Evolutionary conservation across 441 rosid genomes (phyloP).

Genomic region (Euphorbia celastroides): DNA sequence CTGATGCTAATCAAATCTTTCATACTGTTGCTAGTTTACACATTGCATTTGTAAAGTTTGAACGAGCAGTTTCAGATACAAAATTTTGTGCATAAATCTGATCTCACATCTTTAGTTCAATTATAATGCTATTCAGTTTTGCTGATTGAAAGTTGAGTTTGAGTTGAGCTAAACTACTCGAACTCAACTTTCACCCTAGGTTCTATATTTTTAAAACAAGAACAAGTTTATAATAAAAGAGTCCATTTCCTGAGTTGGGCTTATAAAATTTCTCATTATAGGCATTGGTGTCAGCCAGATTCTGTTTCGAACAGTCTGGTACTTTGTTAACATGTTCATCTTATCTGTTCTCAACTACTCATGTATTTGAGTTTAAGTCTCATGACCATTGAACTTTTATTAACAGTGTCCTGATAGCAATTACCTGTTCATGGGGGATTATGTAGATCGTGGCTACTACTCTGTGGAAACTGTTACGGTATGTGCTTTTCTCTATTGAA

Average conservation of each 20-base stretch:
- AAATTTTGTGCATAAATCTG: not conserved
- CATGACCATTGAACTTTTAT: conserved; percentile 2
- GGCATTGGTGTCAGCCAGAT: no score
- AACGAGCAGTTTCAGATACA: not conserved
- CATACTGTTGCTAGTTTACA: not conserved
- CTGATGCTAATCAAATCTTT: not conserved
- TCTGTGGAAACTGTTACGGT: conserved; percentile 96
- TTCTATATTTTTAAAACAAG: no score
- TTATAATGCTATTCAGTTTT: not conserved
- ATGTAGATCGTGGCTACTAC: conserved; percentile 73
- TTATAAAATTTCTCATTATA: not conserved
- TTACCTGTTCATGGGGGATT: conserved; percentile 77
- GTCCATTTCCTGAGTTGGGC: not conserved
- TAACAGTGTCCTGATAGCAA: conserved; percentile 71
- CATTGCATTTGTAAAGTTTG: not conserved
- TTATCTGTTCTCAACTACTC: not conserved
- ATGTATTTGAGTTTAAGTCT: not conserved
- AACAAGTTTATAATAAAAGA: no score
- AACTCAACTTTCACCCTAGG: no score
- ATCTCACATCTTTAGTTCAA: not conserved
- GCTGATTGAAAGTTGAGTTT: conserved; percentile 4
- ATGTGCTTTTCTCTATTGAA: conserved; percentile 18
- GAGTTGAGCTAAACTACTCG: not conserved
- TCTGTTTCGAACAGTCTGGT: not conserved
- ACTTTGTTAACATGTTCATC: not conserved